These are phyloP conservation scores for Fusarium pseudocircinatum DNA, from an alignment of 2,329 filamentous ascomycete species.

Conservation along the genomic window DNA sequence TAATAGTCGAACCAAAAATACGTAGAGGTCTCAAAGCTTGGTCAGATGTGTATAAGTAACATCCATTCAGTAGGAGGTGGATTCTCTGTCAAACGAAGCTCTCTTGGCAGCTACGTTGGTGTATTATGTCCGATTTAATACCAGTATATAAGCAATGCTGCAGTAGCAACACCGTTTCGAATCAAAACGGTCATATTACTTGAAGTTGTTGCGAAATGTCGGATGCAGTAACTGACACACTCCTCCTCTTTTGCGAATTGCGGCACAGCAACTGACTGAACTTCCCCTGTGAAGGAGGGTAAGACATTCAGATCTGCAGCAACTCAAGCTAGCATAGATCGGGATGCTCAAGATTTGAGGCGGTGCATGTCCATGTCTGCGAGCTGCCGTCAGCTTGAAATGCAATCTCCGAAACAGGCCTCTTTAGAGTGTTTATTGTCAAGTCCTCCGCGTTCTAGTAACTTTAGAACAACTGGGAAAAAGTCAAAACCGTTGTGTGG, in stretches of 20 bases:
- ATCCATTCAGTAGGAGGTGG: not conserved
- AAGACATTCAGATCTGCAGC: constrained; percentile 1
- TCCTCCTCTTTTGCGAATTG: not conserved
- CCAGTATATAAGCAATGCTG: not conserved
- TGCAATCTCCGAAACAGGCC: not conserved
- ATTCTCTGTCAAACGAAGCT: not conserved
- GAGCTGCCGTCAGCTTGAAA: not conserved
- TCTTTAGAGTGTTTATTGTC: not conserved
- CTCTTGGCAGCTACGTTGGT: not conserved
- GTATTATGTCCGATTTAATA: not conserved
- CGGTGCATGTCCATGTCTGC: not conserved
- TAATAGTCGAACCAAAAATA: not conserved
- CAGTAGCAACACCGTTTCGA: not conserved
- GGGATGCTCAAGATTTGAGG: not conserved
- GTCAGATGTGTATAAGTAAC: not conserved
- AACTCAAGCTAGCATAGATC: not conserved
- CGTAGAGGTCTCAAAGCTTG: not conserved
- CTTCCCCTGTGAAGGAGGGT: not conserved
- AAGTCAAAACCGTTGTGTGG: not conserved
- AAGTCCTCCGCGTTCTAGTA: not conserved
- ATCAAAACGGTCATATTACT: constrained; percentile 7
- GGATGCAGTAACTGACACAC: not conserved
- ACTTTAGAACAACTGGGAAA: not conserved
- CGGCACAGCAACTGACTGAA: constrained; percentile 16
- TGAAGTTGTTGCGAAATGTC: not conserved